Base-by-base conservation (phyloP, 495 filamentous ascomycete genomes). In the Pyronema omphalodes region DNA sequence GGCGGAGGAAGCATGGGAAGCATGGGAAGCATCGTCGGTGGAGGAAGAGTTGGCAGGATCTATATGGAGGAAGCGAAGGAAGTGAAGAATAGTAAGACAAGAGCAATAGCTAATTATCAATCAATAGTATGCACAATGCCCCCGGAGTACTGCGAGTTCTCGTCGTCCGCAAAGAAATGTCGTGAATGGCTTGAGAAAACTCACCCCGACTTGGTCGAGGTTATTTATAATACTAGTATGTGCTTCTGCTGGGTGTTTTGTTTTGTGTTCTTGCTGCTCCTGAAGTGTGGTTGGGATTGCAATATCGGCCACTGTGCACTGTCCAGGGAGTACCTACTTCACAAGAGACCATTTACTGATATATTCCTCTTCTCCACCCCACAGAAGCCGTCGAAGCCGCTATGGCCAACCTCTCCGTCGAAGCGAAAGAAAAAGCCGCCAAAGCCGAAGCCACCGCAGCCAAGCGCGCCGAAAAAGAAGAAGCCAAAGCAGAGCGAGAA, bases 161-260 rank as follows among this genome's bases (percentile, higher is more conserved):
- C 91, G 62, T 88, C 84, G 51, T 94, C 88, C n/a, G 79, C 83
- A n/a, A 93, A 86, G 70, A 95, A 94, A 72, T 98, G 91, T 68
- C 82, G 88, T 65, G 86, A 94, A 66, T 98, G 91, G 91, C 75
- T 98, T 9, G 74, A 87, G 60, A 79, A 83, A 44, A 72, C 76
- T 41, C 74, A 93, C 55, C 76, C 81, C 0, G 72, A 76, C 41
- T 68, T 94, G 67, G 88, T 94, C 67, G 67, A 74, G 48, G 72
- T 70, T 57, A 71, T 96, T 66, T 94, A 94, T 71, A 91, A 86
- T 43, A 77, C 83, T 67, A 86, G 88, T 89, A 68, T 56, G 67
- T 67, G 23, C 34, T 14, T 41, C 46, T 51, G 33, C 36, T 7
- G n/a, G n/a, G n/a, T n/a, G n/a, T n/a, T n/a, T n/a, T n/a, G n/a